Evolutionary conservation across 192 early-diverging fungal species (phyloP).

Genomic region (Backusella parvicylindrica): DNA sequence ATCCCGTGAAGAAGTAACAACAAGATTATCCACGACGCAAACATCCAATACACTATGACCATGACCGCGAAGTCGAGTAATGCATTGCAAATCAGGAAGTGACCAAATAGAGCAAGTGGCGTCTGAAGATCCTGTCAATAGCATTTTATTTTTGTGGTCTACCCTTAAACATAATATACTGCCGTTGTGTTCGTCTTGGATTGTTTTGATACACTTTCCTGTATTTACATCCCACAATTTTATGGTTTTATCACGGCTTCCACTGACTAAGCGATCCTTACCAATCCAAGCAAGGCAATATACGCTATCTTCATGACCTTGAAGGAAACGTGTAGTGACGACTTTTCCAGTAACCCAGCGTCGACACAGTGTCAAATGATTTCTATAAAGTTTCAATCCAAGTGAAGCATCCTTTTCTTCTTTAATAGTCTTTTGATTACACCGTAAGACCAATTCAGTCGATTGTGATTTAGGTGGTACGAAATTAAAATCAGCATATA

Average conservation of each 20-base stretch:
- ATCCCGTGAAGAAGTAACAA: constrained; percentile 93
- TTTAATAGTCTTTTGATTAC: background rate
- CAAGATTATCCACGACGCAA: constrained; percentile 60
- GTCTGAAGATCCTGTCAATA: constrained; percentile 89
- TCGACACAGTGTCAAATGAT: constrained; percentile 55
- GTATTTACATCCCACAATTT: constrained; percentile 81
- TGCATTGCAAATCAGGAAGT: constrained; percentile 39
- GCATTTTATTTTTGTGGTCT: constrained; percentile 51
- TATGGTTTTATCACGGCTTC: constrained; percentile 72
- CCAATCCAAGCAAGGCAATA: constrained; percentile 87
- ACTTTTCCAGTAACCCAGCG: constrained; percentile 52
- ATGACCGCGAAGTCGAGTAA: constrained; percentile 69
- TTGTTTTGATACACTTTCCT: constrained; percentile 48
- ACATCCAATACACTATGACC: constrained; percentile 81
- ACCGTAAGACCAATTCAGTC: background rate
- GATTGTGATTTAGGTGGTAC: constrained; percentile 4
- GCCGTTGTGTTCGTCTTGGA: constrained; percentile 56
- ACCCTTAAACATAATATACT: constrained; percentile 80
- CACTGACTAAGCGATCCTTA: constrained; percentile 65
- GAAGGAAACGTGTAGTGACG: constrained; percentile 47
- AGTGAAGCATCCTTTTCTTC: background rate
- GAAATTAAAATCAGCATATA: constrained; percentile 11
- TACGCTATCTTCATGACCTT: constrained; percentile 82
- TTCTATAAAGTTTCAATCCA: constrained; percentile 56
- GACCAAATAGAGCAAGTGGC: constrained; percentile 84